Evolutionary conservation across 148 eudicot genomes (phyloP).

Genomic region (Camellia granthamiana): DNA sequence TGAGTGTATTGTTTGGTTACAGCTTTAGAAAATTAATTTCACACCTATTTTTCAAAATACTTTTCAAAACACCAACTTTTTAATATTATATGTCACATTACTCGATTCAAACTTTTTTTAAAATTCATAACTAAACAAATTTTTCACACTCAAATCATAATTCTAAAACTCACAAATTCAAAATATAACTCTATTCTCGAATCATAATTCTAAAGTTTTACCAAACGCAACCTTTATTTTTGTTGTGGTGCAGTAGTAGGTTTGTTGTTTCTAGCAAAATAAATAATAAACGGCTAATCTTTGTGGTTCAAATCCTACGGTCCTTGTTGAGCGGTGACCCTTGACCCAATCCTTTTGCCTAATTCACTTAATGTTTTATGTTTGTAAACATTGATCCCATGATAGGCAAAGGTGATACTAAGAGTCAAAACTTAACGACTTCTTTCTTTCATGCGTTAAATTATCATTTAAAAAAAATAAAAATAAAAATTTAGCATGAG

Average conservation of each 20-base stretch:
- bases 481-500: not conserved
- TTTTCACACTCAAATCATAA: no score
- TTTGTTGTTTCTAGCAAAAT: no score
- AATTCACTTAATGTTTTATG: not conserved
- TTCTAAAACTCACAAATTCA: no score
- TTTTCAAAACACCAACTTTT: no score
- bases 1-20: no score
- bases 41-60: no score
- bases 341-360: not conserved
- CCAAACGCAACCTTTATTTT: not conserved
- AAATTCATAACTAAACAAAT: no score
- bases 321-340: not conserved
- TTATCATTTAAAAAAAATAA: not conserved
- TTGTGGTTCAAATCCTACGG: not conserved
- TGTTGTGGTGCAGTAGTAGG: not conserved
- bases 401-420: not conserved
- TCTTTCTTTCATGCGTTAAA: not conserved
- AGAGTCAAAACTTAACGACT: not conserved
- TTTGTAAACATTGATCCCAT: not conserved
- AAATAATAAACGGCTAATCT: not conserved
- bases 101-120: no score
- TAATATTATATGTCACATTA: no score
- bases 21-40: no score
- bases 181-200: no score
- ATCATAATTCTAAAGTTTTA: no score